These are phyloP conservation scores for Huntiella savannae DNA, from an alignment of 2,329 filamentous ascomycete genomes.

Conservation along the genomic window DNA sequence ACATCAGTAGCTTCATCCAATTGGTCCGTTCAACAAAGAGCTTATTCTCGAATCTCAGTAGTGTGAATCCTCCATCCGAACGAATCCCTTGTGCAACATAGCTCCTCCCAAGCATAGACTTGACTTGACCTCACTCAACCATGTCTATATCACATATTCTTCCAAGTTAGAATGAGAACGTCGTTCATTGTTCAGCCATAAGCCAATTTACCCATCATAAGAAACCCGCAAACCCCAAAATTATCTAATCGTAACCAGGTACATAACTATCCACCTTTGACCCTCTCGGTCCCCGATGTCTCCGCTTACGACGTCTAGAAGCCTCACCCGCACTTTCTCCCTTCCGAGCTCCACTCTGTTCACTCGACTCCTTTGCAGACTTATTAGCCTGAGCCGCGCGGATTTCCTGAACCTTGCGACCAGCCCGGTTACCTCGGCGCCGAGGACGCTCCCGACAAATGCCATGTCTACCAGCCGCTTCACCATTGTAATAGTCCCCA, in stretches of 20 bases:
- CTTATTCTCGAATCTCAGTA: too few species aligned
- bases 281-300: not conserved
- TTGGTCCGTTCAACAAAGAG: too few species aligned
- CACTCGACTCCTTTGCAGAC: not conserved
- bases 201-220: not conserved
- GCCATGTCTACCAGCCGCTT: not conserved
- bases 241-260: constrained; percentile 3
- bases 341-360: not conserved
- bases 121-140: not conserved
- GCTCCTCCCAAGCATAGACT: not conserved
- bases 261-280: constrained; percentile 9
- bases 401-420: constrained; percentile 3
- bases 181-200: not conserved
- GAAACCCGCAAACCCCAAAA: not conserved
- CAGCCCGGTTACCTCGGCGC: constrained; percentile 3
- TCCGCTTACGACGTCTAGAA: not conserved
- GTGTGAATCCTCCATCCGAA: too few species aligned
- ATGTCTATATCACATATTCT: not conserved
- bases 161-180: not conserved
- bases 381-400: not conserved
- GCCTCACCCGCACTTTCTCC: too few species aligned
- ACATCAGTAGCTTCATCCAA: too few species aligned
- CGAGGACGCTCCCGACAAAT: not conserved
- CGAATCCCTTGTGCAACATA: too few species aligned
- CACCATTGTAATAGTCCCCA: constrained; percentile 1